phyloP scores from a whole-genome alignment of 2,329 filamentous ascomycete species.

The Trichoderma sp. region DNA sequence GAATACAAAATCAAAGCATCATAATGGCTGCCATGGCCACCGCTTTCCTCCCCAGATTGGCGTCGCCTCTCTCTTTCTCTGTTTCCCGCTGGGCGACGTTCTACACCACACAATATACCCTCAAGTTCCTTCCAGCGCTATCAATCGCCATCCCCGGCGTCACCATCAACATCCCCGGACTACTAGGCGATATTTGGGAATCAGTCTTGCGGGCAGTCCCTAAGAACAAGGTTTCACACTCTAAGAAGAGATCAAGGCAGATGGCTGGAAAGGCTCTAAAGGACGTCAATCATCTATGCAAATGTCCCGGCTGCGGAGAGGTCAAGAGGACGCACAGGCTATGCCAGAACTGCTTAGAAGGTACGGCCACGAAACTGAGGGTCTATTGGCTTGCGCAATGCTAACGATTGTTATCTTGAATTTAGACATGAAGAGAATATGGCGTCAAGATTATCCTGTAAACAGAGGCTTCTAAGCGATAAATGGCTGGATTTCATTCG shows the following conservation, averaged over 20 bases:
- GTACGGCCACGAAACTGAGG: slow-evolving; percentile 52
- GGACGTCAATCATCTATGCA: slow-evolving; percentile 84
- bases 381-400: not conserved
- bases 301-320: slow-evolving; percentile 85
- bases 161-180: slow-evolving; percentile 53
- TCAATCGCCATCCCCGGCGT: slow-evolving; percentile 63
- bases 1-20: slow-evolving; percentile 19
- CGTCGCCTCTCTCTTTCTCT: slow-evolving; percentile 43
- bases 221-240: slow-evolving; percentile 98
- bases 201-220: slow-evolving; percentile 88
- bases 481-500: slow-evolving; percentile 21
- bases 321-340: slow-evolving; percentile 85
- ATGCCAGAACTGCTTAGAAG: slow-evolving; percentile 82
- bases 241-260: slow-evolving; percentile 89
- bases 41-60: slow-evolving; percentile 58
- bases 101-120: slow-evolving; percentile 47
- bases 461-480: slow-evolving; percentile 36
- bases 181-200: slow-evolving; percentile 89
- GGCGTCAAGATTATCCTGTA: slow-evolving; percentile 42
- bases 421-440: slow-evolving; percentile 50
- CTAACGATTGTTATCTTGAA: not conserved
- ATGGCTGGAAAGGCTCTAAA: slow-evolving; percentile 95
- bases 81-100: slow-evolving; percentile 47
- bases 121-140: slow-evolving; percentile 54
- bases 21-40: slow-evolving; percentile 49